Evolutionary conservation across 495 filamentous ascomycete species (phyloP), one percentile per base, ranked within the genome.

Genomic region (Neurospora intermedia): DNA sequence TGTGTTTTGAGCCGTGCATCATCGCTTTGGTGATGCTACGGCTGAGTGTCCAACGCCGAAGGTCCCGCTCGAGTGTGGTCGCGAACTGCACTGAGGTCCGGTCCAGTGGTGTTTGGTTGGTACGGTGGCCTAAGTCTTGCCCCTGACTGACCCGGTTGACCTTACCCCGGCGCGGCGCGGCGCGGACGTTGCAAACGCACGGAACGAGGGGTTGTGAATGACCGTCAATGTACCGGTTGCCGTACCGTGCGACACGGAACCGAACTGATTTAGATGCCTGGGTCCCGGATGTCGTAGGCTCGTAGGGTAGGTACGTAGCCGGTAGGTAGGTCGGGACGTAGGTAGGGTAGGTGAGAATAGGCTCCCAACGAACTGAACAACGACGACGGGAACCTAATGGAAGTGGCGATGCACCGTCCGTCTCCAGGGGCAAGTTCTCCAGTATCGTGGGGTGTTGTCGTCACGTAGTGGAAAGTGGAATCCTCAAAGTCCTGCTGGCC

Each of bases 1-100:
- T 77, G 72, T 76, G 74, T 40, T 73, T 69, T 18, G 76, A 75
- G 75, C 80, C 80, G 72, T 77, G 81, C 81, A 84, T 84, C 81
- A 83, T 84, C 18, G 59, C 75, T 39, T 70, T 18, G 15, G 27
- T 38, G 54, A 66, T 66, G 7, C 6, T 31, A 7, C 35, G 27
- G 27, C 23, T 6, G 54, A 62, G 54, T 35, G 54, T 66, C 54
- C 15, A 16, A 3, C 16, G 23, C 54, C 27, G 6, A 27, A 48
- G 15, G 23, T 7, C 27, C 27, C 27, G 27, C 27, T 27, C 39
- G 39, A 7, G 27, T 38, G 54, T 13, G 3, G 1, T 38, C 35
- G 35, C 35, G 35, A 38, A 38, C 35, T 38, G 35, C 35, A 38
- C 35, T 31, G 27, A 2, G 2, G 27, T 31, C 35, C 6, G 2